Conservation (phyloP, 805 yeast species). For the Wickerhamomyces chaumierensis region DNA sequence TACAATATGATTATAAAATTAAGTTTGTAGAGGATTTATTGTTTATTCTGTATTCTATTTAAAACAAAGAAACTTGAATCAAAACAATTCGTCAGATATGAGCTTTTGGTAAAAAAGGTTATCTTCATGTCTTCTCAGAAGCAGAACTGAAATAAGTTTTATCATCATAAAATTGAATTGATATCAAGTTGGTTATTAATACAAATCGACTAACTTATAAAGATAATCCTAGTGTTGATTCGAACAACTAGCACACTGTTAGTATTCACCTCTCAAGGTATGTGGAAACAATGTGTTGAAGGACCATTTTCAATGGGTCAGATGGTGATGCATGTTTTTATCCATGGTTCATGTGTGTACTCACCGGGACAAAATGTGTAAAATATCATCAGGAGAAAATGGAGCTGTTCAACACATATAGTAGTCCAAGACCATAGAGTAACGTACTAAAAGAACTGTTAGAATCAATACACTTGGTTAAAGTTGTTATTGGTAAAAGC, state of each 20-base stretch:
- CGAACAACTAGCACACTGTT: not conserved
- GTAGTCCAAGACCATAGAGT: no score
- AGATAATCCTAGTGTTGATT: not conserved
- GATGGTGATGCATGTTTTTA: conserved; percentile 96
- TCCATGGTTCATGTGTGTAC: conserved; percentile 61
- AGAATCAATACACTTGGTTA: not conserved
- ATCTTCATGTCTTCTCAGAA: conserved; percentile 85
- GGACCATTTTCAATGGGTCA: conserved; percentile 30
- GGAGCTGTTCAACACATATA: no score
- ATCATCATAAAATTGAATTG: conserved; percentile 41
- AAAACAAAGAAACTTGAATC: not conserved
- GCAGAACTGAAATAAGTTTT: conserved; percentile 80
- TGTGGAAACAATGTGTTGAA: not conserved
- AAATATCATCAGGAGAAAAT: conserved; percentile 11
- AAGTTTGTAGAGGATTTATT: no score
- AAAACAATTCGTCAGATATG: conserved; percentile 13
- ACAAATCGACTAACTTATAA: not conserved
- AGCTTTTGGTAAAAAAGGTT: conserved; percentile 53
- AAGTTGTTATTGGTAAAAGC: not conserved
- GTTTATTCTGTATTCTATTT: no score
- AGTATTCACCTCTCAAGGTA: not conserved
- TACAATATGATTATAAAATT: no score
- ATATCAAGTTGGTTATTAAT: not conserved
- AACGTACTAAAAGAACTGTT: conserved; percentile 1
- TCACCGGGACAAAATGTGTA: conserved; percentile 32